Evolutionary conservation across 805 yeast genomes (phyloP), one percentile per base, ranked within the genome.

Genomic region (Lachancea kluyveri): DNA sequence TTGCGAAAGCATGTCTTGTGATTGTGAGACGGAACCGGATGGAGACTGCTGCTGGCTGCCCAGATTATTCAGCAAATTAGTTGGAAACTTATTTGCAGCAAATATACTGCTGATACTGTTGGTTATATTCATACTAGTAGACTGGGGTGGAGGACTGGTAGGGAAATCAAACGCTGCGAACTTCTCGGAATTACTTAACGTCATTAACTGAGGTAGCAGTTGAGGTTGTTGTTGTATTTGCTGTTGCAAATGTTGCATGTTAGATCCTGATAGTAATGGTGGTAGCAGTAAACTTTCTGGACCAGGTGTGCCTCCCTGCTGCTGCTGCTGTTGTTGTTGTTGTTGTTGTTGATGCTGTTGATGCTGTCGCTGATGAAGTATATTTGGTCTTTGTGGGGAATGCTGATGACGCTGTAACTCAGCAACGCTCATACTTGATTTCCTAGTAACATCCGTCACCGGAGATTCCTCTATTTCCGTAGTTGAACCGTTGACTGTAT

Each of bases 201-300:
- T 54, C 52, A 37, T 52, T 34, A 42, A 48, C 25, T 37, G 59
- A 30, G 40, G 62, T 37, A 33, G 50, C 26, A 34, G 41, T 26
- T 45, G 48, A 15, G 50, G 48, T 33, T 42, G 55, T 20, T 46
- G 54, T 17, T 42, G 55, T 18, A 40, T 36, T 21, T 44, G 53
- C 26, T 46, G 50, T 17, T 46, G 54, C 13, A 37, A 31, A 32
- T 41, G 46, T 24, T 44, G 48, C 21, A 44, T 24, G 18, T 44
- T 41, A 6, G 37, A 29, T 11, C 38, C 45, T 10, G 52, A 39
- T 7, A 43, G 31, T 25, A 50, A 31, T 5, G 56, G 58, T 13
- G 58, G 58, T 15, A 50, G 31, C 10, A 50, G 31, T 15, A 52
- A 20, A 18, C 41, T 38, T 12, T 50, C 54, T 16, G 30, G 40